These are phyloP conservation scores for Anisodus tanguticus DNA, from an alignment of 257 asterid species.

Conservation along the genomic window DNA sequence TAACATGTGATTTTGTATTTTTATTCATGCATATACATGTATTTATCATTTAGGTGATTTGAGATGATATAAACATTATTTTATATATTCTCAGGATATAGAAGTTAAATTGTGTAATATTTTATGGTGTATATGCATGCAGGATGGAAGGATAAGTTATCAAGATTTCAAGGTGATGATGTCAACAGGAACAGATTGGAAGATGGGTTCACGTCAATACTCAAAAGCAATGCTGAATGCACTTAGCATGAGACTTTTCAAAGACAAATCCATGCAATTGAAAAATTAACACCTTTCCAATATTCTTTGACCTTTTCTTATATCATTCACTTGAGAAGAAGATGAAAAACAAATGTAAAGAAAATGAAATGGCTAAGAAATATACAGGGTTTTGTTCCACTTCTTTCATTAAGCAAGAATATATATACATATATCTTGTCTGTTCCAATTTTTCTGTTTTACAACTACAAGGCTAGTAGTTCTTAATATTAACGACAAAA, in stretches of 20 bases:
- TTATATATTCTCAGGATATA: neutral
- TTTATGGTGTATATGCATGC: neutral
- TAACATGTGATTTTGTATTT: neutral
- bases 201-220: conserved; percentile 86
- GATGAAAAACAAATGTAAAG: neutral
- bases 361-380: neutral
- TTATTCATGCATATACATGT: no score
- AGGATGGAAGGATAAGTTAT: conserved; percentile 87
- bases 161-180: conserved; percentile 85
- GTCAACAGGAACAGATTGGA: conserved; percentile 89
- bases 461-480: neutral
- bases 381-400: conserved; percentile 26
- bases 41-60: no score
- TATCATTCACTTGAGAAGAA: neutral
- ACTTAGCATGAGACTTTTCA: conserved; percentile 68
- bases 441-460: neutral
- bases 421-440: neutral
- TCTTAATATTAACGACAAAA: neutral
- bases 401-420: neutral
- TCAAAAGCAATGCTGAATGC: conserved; percentile 79
- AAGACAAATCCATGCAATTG: conserved; percentile 47
- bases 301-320: neutral
- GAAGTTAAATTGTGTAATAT: neutral
- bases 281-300: conserved; percentile 54
- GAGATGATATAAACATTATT: no score